Evolutionary conservation across 176 grass and related monocot species (phyloP).

Genomic region (Alloteropsis semialata): DNA sequence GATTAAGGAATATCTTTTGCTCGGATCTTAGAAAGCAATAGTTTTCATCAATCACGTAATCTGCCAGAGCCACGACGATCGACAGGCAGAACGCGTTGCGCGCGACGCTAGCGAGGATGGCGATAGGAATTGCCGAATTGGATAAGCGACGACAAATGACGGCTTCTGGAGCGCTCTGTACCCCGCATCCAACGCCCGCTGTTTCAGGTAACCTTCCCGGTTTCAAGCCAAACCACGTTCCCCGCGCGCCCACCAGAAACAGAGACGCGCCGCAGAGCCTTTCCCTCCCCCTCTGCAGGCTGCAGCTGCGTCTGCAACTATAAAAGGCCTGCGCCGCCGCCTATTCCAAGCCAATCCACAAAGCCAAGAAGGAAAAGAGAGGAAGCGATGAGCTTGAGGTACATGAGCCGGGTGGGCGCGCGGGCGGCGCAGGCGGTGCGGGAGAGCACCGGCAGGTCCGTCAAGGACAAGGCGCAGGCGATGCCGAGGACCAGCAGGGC

Average conservation of each 20-base stretch:
- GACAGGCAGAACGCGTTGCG: background rate
- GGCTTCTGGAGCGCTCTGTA: background rate
- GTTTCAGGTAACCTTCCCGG: constrained; percentile 5
- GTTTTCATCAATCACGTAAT: background rate
- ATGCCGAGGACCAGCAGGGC: constrained; percentile 19
- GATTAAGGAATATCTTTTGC: background rate
- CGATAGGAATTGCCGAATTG: background rate
- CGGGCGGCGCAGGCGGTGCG: constrained; percentile 50
- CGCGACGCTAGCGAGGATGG: background rate
- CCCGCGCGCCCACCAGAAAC: constrained; percentile 4
- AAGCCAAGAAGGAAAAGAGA: background rate
- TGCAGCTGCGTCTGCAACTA: background rate
- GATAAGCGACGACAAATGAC: background rate
- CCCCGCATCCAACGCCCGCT: background rate
- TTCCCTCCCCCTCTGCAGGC: background rate
- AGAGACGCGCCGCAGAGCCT: too few species aligned
- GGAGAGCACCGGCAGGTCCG: constrained; percentile 28
- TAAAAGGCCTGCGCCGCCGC: background rate
- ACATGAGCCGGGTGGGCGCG: constrained; percentile 50
- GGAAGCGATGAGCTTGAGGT: constrained; percentile 59
- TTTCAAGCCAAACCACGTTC: background rate
- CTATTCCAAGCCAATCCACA: background rate
- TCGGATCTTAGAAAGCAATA: background rate
- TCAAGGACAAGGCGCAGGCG: constrained; percentile 60
- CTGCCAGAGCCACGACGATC: background rate